Conservation (phyloP, 495 filamentous ascomycete species). For the Penicillium paxilli region DNA sequence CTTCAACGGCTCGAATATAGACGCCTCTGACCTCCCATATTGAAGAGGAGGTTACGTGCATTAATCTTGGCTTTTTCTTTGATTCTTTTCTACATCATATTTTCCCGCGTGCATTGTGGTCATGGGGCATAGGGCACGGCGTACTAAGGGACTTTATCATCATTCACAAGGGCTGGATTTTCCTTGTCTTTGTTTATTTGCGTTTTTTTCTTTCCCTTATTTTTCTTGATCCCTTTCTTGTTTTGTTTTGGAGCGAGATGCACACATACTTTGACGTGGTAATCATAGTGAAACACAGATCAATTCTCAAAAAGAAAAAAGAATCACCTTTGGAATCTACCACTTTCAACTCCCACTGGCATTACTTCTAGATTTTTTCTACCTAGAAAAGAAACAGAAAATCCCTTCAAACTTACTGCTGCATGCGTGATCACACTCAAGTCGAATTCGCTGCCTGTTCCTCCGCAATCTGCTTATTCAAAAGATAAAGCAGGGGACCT, state of each 20-base stretch:
- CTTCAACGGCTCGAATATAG: constrained; percentile 15
- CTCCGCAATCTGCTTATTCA: constrained; percentile 28
- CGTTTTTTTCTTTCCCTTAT: neutral
- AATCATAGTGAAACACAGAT: constrained; percentile 18
- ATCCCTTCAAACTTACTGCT: no score
- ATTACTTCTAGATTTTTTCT: neutral
- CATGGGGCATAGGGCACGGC: constrained; percentile 30
- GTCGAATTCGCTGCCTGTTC: no score
- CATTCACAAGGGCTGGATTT: constrained; percentile 9
- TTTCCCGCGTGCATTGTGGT: constrained; percentile 23
- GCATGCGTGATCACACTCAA: no score
- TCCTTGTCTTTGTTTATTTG: constrained; percentile 3
- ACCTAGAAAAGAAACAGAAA: neutral
- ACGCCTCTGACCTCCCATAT: constrained; percentile 4
- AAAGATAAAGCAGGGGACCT: constrained; percentile 25
- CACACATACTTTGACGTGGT: constrained; percentile 8
- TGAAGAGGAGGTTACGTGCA: constrained; percentile 5
- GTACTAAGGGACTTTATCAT: constrained; percentile 14
- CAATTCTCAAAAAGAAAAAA: neutral
- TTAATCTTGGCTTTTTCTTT: constrained; percentile 8
- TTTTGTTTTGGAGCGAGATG: constrained; percentile 15
- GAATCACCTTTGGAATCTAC: constrained; percentile 1
- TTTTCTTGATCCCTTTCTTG: constrained; percentile 7
- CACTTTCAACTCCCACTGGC: neutral
- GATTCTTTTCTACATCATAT: constrained; percentile 15